Base-by-base conservation (phyloP, 805 yeast genomes). In the Saitoella complicata region DNA sequence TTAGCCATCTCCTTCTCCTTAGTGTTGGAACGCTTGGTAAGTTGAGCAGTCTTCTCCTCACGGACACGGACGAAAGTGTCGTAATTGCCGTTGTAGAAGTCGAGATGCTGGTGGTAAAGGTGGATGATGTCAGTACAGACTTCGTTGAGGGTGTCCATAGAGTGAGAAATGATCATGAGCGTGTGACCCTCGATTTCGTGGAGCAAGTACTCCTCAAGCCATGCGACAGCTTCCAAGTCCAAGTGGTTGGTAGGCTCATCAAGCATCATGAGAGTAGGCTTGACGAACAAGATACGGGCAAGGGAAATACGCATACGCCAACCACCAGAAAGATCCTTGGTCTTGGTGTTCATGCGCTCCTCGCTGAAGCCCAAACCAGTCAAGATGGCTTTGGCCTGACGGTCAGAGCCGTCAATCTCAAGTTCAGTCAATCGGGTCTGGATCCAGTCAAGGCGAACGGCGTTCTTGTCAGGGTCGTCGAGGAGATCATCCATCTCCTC, bases 221-320 rank as follows among this genome's bases (percentile, higher is more conserved):
- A 91, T 60, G 91, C 98, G 80, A 97, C 88, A 47, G 98, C 98
- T 68, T 87, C 96, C 63, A 91, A 74, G 71, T 91, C 98, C 75
- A 91, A 82, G 68, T 91, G 98, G 44, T 98, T 98, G 53, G 98
- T 91, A 58, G 98, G 98, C 67, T 91, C 98, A 71, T 91, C 98
- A 63, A 91, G 76, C 57, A 91, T 70, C 60, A 91, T 71, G 55
- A 91, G 69, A 42, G 97, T 87, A 61, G 98, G 98, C 71, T 91
- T 88, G 54, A 91, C 97, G 71, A 91, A 91, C 56, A 91, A 73
- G 32, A 98, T 98, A 68, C 91, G 91, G 50, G 95, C 95, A 51
- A 91, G 72, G 39, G 98, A 97, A 50, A 91, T 97, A 70, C 98
- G 85, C 98, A 91, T 91, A 72, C 86, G 86, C 98, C 98, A 91